Percentiles rank a stretch among this genome's conserved stretches.
Evolutionary conservation across 202 grass and related monocot genomes (phyloP).

Genomic region (Elaeis oleifera): DNA sequence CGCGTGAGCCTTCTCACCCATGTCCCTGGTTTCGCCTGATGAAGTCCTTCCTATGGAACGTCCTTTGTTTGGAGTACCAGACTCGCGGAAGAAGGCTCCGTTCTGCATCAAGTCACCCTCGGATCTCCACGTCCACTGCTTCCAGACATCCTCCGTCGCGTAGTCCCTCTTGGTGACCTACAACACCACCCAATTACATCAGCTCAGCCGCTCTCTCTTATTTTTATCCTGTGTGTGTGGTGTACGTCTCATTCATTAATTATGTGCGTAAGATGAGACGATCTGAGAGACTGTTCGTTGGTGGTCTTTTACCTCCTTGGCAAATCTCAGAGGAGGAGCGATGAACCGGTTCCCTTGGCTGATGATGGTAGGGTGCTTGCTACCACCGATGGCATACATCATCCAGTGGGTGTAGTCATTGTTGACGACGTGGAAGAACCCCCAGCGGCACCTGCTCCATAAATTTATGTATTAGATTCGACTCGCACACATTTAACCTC

Average conservation of each 20-base stretch:
- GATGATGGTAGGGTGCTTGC: constrained; percentile 56
- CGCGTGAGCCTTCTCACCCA: constrained; percentile 57
- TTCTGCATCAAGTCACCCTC: constrained; percentile 56
- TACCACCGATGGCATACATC: constrained; percentile 82
- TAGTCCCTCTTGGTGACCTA: constrained; percentile 66
- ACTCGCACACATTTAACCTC: no score
- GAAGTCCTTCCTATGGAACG: constrained; percentile 23
- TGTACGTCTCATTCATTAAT: no score
- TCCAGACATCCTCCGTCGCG: constrained; percentile 37
- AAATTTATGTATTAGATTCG: no score
- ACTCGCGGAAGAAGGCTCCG: constrained; percentile 38
- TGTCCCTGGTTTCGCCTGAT: constrained; percentile 52
- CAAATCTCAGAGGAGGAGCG: constrained; percentile 40
- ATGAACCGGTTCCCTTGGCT: constrained; percentile 82
- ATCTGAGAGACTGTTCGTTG: no score
- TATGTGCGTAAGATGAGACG: no score
- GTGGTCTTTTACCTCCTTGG: constrained; percentile 42
- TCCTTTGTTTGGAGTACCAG: constrained; percentile 17
- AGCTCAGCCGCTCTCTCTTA: no score
- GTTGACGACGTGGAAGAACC: constrained; percentile 82
- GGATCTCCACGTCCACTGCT: constrained; percentile 63
- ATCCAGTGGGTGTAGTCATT: constrained; percentile 85
- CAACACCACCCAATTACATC: not conserved
- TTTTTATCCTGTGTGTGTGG: no score
- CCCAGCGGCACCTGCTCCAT: constrained; percentile 43